Evolutionary conservation across 2,329 filamentous ascomycete genomes (phyloP), one percentile per base, ranked within the genome.

Genomic region (Aspergillus fischeri): DNA sequence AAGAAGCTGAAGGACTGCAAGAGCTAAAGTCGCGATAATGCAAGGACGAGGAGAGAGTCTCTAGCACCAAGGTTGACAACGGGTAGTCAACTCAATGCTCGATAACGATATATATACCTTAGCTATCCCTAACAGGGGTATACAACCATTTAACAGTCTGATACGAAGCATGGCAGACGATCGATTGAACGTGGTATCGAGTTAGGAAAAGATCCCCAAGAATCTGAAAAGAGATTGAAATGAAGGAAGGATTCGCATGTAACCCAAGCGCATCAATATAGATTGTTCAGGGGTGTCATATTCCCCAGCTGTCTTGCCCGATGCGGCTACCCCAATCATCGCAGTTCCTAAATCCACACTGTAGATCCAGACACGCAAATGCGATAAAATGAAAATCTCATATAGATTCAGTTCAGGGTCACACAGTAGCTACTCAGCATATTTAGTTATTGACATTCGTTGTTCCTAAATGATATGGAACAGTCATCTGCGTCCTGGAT

Each of bases 291-390:
- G 21, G 49, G 49, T 4, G n/a, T 35, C 32, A 38, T 38, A 38
- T 38, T 17, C 14, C 21, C 65, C 65, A 66, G 63, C 61, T 60
- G 60, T 59, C 21, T 60, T 57, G 62, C 65, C 65, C 64, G 65
- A 51, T 51, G 49, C 49, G 49, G 49, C 24, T 20, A 49, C 42
- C n/a, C 11, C 4, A 10, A 20, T 38, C 14, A 17, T 17, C 14
- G 14, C 14, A 38, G 32, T 38, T 17, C 32, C 14, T 14, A 7
- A n/a, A 38, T 38, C 32, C 14, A 38, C 32, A 38, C 14, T 38
- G 14, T 7, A 17, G 2, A 17, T n/a, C 32, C 14, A 38, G 32
- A 38, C 32, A 38, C 14, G 32, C 32, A 38, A 17, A 38, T 38
- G 32, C 14, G 14, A 38, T 17, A 7, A 17, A 35, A 38, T 38